phyloP scores from a whole-genome alignment of 106 monocot genomes.

The Acorus gramineus region DNA sequence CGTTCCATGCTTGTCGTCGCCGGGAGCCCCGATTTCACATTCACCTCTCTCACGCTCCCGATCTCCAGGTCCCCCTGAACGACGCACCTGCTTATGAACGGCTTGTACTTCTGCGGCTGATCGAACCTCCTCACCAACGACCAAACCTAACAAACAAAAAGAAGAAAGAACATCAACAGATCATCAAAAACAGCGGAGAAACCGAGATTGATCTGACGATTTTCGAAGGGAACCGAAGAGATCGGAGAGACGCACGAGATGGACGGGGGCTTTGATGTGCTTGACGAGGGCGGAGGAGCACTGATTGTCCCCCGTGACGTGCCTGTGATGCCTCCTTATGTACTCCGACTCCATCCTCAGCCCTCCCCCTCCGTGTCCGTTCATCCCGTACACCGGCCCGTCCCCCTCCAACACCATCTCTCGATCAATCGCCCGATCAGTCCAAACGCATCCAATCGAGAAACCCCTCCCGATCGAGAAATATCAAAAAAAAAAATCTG shows the following conservation, averaged over 20 bases:
- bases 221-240: not conserved
- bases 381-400: conserved; percentile 23
- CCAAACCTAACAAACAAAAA: conserved; percentile 49
- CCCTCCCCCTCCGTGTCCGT: conserved; percentile 6
- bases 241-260: conserved; percentile 29
- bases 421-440: not conserved
- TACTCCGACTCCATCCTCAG: conserved; percentile 43
- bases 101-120: conserved; percentile 82
- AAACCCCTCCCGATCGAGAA: too few species aligned
- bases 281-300: conserved; percentile 62
- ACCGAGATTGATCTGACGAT: not conserved
- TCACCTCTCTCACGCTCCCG: conserved; percentile 79
- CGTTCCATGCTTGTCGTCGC: conserved; percentile 86
- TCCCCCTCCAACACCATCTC: not conserved
- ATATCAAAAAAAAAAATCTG: too few species aligned
- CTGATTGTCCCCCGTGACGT: conserved; percentile 56
- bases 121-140: conserved; percentile 77
- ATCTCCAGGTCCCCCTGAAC: conserved; percentile 53
- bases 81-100: conserved; percentile 74
- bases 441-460: too few species aligned
- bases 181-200: not conserved
- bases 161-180: not conserved
- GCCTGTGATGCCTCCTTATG: conserved; percentile 48
- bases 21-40: conserved; percentile 79
- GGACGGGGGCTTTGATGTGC: conserved; percentile 70